A percentile compares a stretch with the other conserved stretches of the same genome.
Evolutionary conservation across 257 asterid species (phyloP).

Genomic region (Voacanga thouarsii): DNA sequence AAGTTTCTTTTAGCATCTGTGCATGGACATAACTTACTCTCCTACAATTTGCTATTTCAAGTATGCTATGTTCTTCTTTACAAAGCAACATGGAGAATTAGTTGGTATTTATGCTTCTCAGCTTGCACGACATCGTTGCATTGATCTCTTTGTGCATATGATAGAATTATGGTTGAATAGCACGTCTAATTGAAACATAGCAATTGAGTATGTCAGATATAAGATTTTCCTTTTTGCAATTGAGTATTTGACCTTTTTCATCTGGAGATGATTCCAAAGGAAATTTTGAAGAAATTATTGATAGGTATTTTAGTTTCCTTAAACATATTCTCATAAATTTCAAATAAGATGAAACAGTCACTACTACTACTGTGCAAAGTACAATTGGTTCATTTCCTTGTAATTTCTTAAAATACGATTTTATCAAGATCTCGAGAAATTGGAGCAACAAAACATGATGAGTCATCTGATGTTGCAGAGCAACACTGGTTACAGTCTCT

Average conservation of each 20-base stretch:
- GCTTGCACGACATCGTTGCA: conserved; percentile 90
- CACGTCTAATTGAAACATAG: conserved; percentile 50
- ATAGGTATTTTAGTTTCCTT: conserved; percentile 52
- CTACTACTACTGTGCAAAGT: background rate
- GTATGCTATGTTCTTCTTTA: conserved; percentile 89
- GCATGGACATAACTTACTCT: conserved; percentile 1
- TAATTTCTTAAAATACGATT: conserved; percentile 46
- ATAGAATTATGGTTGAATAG: conserved; percentile 96
- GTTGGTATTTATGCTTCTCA: conserved; percentile 96
- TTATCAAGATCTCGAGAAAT: conserved; percentile 81
- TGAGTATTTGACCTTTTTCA: conserved; percentile 79
- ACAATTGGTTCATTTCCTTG: conserved; percentile 20
- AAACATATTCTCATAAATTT: conserved; percentile 5
- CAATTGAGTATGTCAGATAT: conserved; percentile 62
- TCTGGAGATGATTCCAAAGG: conserved; percentile 71
- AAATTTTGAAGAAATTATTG: conserved; percentile 89
- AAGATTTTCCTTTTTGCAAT: conserved; percentile 86
- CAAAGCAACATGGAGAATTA: conserved; percentile 88
- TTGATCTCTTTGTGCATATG: conserved; percentile 96
- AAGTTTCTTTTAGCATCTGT: background rate
- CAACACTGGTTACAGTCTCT: conserved; percentile 84
- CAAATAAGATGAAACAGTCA: background rate
- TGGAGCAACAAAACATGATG: conserved; percentile 47
- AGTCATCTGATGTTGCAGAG: conserved; percentile 70
- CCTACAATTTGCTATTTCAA: conserved; percentile 40